These are phyloP conservation scores for Zasmidium cellare DNA, from an alignment of 2,329 filamentous ascomycete species.

Conservation along the genomic window DNA sequence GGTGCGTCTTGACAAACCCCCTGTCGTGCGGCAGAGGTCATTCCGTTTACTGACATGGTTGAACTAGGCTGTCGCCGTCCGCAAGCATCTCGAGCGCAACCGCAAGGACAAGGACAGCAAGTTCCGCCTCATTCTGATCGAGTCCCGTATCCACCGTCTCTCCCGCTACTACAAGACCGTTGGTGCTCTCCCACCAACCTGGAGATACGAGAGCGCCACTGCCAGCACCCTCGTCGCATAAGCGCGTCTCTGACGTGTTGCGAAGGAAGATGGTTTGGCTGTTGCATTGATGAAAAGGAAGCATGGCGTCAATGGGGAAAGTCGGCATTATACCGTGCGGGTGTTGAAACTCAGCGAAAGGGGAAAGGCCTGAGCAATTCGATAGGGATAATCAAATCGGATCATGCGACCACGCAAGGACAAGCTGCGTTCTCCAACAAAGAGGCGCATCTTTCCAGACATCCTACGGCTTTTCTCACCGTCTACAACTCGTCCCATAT, in stretches of 20 bases:
- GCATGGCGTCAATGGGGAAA: slow-evolving; percentile 24
- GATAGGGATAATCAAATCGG: slow-evolving; percentile 19
- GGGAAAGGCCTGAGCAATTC: slow-evolving; percentile 16
- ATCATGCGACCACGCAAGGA: neutral
- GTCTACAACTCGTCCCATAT: too few species aligned
- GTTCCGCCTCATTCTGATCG: slow-evolving; percentile 99
- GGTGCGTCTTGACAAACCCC: slow-evolving; percentile 55
- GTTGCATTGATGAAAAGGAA: slow-evolving; percentile 18
- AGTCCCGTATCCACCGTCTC: slow-evolving; percentile 99
- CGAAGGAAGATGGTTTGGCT: slow-evolving; percentile 11
- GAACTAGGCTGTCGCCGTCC: slow-evolving; percentile 84
- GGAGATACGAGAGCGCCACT: slow-evolving; percentile 98
- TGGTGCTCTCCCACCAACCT: slow-evolving; percentile 80
- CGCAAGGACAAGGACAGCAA: slow-evolving; percentile 99
- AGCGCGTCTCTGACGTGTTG: slow-evolving; percentile 39
- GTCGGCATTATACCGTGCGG: slow-evolving; percentile 2
- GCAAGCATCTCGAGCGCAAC: slow-evolving; percentile 99
- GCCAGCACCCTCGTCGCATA: slow-evolving; percentile 93
- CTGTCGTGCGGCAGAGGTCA: neutral
- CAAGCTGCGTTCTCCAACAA: neutral
- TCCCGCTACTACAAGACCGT: slow-evolving; percentile 99
- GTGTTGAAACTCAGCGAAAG: slow-evolving; percentile 10
- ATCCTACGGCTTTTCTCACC: too few species aligned
- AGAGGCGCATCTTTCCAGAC: too few species aligned
- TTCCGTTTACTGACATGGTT: slow-evolving; percentile 1